Percentiles rank a stretch among this genome's conserved stretches.
Evolutionary conservation across 2,329 filamentous ascomycete species (phyloP).

Genomic region (Paraphaeosphaeria sporulosa): DNA sequence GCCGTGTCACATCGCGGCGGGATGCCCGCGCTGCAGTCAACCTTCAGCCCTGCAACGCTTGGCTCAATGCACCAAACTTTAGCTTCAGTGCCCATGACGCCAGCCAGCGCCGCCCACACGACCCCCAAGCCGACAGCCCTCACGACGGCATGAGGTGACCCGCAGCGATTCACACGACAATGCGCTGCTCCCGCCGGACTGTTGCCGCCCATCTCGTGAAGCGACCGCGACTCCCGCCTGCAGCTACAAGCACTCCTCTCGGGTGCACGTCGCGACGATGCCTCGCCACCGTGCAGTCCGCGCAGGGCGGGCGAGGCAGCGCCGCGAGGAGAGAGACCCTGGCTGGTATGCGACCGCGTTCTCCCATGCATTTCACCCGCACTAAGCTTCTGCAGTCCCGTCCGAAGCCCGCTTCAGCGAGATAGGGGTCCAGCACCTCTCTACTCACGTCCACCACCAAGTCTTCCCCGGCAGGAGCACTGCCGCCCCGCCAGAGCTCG

Average conservation of each 20-base stretch:
- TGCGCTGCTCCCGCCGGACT: slow-evolving; percentile 40
- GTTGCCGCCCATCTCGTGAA: slow-evolving; percentile 29
- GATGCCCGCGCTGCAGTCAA: neutral
- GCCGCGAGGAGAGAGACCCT: slow-evolving; percentile 21
- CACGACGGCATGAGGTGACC: slow-evolving; percentile 37
- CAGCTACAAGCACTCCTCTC: slow-evolving; percentile 20
- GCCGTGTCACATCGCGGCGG: slow-evolving; percentile 4
- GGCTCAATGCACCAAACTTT: slow-evolving; percentile 2
- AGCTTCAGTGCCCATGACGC: slow-evolving; percentile 15
- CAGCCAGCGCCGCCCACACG: slow-evolving; percentile 9
- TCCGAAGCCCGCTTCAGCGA: slow-evolving; percentile 80
- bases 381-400: slow-evolving; percentile 36
- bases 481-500: slow-evolving; percentile 71
- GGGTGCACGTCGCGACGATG: slow-evolving; percentile 32
- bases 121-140: neutral
- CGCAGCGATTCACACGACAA: slow-evolving; percentile 26
- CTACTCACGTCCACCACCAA: slow-evolving; percentile 80
- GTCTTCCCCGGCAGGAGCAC: slow-evolving; percentile 71
- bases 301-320: slow-evolving; percentile 16
- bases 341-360: slow-evolving; percentile 26
- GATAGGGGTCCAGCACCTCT: slow-evolving; percentile 93
- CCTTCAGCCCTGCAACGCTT: slow-evolving; percentile 4
- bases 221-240: slow-evolving; percentile 24
- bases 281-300: slow-evolving; percentile 31
- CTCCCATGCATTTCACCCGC: slow-evolving; percentile 10